Conservation (phyloP, 192 early-diverging fungal species). For the Entomortierella chlamydospora region DNA sequence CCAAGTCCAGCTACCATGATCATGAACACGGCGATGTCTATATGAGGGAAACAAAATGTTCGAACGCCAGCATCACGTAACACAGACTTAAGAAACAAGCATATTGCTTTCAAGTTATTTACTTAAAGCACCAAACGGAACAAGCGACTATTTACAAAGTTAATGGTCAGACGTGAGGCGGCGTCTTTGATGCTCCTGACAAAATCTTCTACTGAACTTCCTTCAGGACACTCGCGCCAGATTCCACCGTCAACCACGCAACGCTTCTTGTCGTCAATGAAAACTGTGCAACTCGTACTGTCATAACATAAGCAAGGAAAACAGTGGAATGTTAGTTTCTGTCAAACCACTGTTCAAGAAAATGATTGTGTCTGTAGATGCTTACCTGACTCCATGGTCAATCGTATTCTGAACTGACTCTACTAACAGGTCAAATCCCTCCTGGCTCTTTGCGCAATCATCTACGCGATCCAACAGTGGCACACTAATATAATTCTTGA, state of each 20-base stretch:
- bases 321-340: too few relatives aligned
- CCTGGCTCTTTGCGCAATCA: conserved; percentile 9
- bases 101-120: too few relatives aligned
- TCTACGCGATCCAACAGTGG: conserved; percentile 13
- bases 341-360: not conserved
- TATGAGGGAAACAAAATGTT: too few relatives aligned
- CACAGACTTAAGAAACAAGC: too few relatives aligned
- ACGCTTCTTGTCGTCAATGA: conserved; percentile 64
- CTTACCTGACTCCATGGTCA: conserved; percentile 55
- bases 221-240: conserved; percentile 56
- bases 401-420: conserved; percentile 60
- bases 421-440: conserved; percentile 55
- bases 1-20: too few relatives aligned
- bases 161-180: not conserved
- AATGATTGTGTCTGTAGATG: not conserved
- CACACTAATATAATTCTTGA: not conserved
- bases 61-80: too few relatives aligned
- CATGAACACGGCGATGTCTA: too few relatives aligned
- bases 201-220: conserved; percentile 47
- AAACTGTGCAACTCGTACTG: conserved; percentile 70
- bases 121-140: not conserved
- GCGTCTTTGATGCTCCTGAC: conserved; percentile 49
- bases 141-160: not conserved
- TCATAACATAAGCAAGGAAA: not conserved
- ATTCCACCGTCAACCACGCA: conserved; percentile 73